A percentile compares a stretch with the other conserved stretches of the same genome.
Evolutionary conservation across 108 stramenopile genomes (phyloP).

Genomic region (Pseudonitzschia multiseries): DNA sequence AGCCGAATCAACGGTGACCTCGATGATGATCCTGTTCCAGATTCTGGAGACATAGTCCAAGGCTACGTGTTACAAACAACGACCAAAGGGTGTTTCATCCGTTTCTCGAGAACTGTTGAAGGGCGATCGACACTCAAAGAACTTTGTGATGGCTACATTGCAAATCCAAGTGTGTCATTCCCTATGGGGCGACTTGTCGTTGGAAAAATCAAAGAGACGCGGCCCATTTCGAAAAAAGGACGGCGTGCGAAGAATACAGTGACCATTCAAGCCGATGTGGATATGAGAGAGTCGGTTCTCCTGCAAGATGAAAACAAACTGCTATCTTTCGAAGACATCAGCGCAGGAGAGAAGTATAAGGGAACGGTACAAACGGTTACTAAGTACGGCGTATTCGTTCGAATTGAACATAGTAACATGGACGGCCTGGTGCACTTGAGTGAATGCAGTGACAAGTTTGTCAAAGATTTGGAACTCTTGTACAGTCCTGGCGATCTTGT

Average conservation of each 20-base stretch:
- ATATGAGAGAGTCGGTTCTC: constrained; percentile 77
- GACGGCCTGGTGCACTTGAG: constrained; percentile 91
- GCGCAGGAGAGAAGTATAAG: constrained; percentile 74
- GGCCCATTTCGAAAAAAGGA: constrained; percentile 25
- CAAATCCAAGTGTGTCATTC: constrained; percentile 74
- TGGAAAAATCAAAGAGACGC: constrained; percentile 76
- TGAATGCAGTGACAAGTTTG: constrained; percentile 84
- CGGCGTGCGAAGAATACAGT: constrained; percentile 22
- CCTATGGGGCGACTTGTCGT: constrained; percentile 89
- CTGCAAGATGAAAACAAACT: constrained; percentile 58
- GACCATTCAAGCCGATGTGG: constrained; percentile 62
- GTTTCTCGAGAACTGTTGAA: constrained; percentile 72
- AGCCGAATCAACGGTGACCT: constrained; percentile 69
- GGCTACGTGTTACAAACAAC: constrained; percentile 87
- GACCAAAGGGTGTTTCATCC: constrained; percentile 93
- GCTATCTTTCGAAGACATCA: constrained; percentile 71
- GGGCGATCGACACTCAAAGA: constrained; percentile 89
- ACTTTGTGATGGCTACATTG: constrained; percentile 85
- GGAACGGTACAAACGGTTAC: constrained; percentile 87
- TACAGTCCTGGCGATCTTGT: constrained; percentile 94
- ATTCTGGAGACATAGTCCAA: constrained; percentile 66
- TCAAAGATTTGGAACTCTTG: constrained; percentile 71
- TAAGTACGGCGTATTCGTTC: constrained; percentile 91
- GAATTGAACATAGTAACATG: constrained; percentile 82
- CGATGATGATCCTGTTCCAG: constrained; percentile 74